Evolutionary conservation across 2,329 filamentous ascomycete species (phyloP), one percentile per base, ranked within the genome.

Genomic region (Colletotrichum chrysophilum): DNA sequence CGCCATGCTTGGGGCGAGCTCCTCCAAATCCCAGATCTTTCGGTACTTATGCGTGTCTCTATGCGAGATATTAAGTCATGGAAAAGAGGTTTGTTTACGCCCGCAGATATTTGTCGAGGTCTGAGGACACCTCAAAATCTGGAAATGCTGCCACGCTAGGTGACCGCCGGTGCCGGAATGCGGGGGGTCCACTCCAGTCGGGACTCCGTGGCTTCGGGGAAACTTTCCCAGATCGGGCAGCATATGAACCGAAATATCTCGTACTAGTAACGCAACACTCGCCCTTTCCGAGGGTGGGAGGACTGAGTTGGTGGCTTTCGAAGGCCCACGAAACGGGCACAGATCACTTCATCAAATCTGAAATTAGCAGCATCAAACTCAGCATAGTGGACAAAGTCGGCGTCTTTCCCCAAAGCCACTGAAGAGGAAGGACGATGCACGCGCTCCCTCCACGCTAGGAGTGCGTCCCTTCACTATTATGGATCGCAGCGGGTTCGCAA

Each of bases 21-120:
- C 10, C 43, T 12, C n/a, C n/a, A 1, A 21, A 7, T 21, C 2
- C 43, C n/a, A 21, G 6, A 52, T 7, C 10, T 48, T 1, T 1
- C 3, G 7, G 43, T 21, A 2, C n/a, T 13, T 21, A 13, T 21
- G 10, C n/a, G 10, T 52, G 13, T 21, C n/a, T 0, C 4, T 7
- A 21, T 13, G 0, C 2, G 9, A 21, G 12, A 21, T 21, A 52
- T 52, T 21, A 21, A 52, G n/a, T 13, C n/a, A 52, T 13, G 12
- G 3, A 13, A 21, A 7, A 52, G 4, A 21, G 2, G 5, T 21
- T 52, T 13, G 0, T 52, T 52, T 52, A 10, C 43, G 43, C 43
- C 43, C n/a, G 43, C n/a, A 52, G 10, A 21, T 21, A 13, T 7
- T 52, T 48, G 18, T 48, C 38, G 18, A n/a, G 36, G 36, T 38